Percentiles rank a stretch among this genome's conserved stretches.
Evolutionary conservation across 345 rosid genomes (phyloP).

Genomic region (Mangifera indica): DNA sequence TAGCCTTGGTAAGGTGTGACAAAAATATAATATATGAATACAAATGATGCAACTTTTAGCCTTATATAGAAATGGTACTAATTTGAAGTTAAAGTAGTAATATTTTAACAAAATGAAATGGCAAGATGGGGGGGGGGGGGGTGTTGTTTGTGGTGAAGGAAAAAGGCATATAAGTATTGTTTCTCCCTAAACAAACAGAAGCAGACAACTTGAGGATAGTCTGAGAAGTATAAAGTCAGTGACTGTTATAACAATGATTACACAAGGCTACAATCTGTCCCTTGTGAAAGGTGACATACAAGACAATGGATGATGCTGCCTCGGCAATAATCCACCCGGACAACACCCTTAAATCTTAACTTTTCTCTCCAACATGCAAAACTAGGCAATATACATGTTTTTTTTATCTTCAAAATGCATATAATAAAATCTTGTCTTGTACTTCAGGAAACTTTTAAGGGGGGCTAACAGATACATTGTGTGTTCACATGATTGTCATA

Average conservation of each 20-base stretch:
- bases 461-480: background rate
- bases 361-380: background rate
- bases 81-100: background rate
- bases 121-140: background rate
- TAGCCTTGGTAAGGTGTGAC: background rate
- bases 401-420: background rate
- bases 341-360: background rate
- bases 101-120: background rate
- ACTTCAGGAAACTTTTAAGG: too few species aligned
- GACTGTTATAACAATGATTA: background rate
- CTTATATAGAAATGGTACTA: background rate
- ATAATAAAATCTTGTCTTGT: background rate
- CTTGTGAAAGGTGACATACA: background rate
- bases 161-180: background rate
- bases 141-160: too few species aligned
- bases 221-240: background rate
- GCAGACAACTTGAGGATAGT: slow-evolving; percentile 4
- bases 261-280: background rate
- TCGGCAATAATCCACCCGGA: background rate
- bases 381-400: background rate
- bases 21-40: background rate
- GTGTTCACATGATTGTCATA: background rate
- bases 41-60: background rate
- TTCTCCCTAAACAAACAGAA: background rate
- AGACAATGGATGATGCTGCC: background rate